Percentiles rank a stretch among this genome's conserved stretches.
These are phyloP conservation scores for Naganishia randhawae DNA, from an alignment of 768 basidiomycete species.

Conservation along the genomic window DNA sequence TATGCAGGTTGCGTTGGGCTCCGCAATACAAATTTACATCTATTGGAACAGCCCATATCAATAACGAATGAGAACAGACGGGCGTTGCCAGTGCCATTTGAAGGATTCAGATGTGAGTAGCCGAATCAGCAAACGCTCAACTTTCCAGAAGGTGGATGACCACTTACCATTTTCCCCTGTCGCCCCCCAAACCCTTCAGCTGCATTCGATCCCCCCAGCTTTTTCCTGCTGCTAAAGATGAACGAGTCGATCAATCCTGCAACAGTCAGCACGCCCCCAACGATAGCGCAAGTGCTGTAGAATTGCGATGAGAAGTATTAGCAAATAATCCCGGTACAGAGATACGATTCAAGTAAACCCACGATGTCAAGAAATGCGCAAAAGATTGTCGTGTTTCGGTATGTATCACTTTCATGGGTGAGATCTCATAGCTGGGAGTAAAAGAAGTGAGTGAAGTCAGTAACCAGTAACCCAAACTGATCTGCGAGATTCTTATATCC, in stretches of 20 bases:
- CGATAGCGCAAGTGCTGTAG: constrained; percentile 88
- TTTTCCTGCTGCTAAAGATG: constrained; percentile 74
- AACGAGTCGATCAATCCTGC: constrained; percentile 82
- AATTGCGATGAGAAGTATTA: background rate
- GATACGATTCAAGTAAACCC: constrained; percentile 52
- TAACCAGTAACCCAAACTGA: background rate
- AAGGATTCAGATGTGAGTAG: background rate
- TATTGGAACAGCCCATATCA: background rate
- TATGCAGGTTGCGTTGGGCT: background rate
- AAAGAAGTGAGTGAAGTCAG: background rate
- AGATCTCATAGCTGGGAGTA: constrained; percentile 96
- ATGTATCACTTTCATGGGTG: constrained; percentile 90
- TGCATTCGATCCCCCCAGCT: constrained; percentile 54
- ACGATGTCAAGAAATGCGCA: constrained; percentile 98
- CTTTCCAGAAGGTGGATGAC: background rate
- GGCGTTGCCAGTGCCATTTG: background rate
- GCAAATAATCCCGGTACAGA: background rate
- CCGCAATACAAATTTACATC: constrained; percentile 1
- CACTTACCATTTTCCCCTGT: constrained; percentile 45
- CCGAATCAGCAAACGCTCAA: background rate
- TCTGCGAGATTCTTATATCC: background rate
- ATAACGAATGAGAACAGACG: background rate
- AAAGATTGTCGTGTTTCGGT: constrained; percentile 87
- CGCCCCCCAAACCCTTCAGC: constrained; percentile 44
- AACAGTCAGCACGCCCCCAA: constrained; percentile 93